These are phyloP conservation scores for Taphrina wiesneri DNA, from an alignment of 1,139 yeast genomes.

Conservation along the genomic window DNA sequence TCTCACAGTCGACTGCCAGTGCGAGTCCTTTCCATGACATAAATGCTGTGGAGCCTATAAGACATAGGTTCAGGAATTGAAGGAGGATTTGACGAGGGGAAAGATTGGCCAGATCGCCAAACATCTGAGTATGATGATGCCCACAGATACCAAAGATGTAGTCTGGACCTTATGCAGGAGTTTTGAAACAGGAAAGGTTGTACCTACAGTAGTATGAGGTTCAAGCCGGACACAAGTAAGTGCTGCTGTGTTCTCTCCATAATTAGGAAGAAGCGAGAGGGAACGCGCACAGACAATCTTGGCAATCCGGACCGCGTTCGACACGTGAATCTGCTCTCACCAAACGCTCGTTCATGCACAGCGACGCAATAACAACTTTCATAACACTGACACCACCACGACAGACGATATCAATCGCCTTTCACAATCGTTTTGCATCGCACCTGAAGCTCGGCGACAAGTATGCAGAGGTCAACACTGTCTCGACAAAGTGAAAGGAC, in stretches of 20 bases:
- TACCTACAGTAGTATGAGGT: too few species aligned
- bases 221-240: too few species aligned
- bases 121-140: not conserved
- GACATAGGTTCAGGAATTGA: conserved; percentile 34
- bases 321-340: not conserved
- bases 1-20: conserved; percentile 74
- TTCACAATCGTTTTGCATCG: not conserved
- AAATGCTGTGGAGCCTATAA: conserved; percentile 64
- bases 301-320: not conserved
- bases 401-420: not conserved
- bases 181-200: not conserved
- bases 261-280: too few species aligned
- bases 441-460: not conserved
- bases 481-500: conserved; percentile 19
- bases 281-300: not conserved
- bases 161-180: too few species aligned
- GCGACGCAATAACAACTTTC: not conserved
- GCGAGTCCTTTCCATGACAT: conserved; percentile 88
- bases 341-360: not conserved
- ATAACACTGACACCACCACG: not conserved
- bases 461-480: conserved; percentile 12
- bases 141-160: not conserved
- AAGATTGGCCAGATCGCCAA: conserved; percentile 28
- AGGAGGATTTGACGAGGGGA: conserved; percentile 21
- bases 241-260: not conserved